Evolutionary conservation across 352 stramenopile genomes (phyloP).

Genomic region (Blastocystis sp.): DNA sequence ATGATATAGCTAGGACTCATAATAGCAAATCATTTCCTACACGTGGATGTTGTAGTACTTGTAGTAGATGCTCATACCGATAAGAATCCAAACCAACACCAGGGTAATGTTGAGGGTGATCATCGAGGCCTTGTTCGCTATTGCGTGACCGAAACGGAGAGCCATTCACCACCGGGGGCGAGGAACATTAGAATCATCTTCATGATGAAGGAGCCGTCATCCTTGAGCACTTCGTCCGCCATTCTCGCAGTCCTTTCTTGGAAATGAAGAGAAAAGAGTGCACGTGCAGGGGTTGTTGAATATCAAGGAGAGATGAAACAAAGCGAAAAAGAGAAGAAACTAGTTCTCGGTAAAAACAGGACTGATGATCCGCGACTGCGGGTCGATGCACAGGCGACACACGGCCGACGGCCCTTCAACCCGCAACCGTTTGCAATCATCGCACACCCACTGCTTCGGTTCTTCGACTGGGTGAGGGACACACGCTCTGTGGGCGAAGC

Average conservation of each 20-base stretch:
- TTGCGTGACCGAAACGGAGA: background rate
- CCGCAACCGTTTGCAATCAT: background rate
- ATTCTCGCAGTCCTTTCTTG: background rate
- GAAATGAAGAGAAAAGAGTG: conserved; percentile 31
- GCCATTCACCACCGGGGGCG: conserved; percentile 4
- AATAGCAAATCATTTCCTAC: background rate
- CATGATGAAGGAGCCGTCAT: conserved; percentile 29
- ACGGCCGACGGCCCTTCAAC: background rate
- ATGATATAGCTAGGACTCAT: conserved; percentile 26
- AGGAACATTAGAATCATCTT: conserved; percentile 41
- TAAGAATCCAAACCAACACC: conserved; percentile 50
- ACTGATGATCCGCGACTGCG: background rate
- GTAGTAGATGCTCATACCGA: conserved; percentile 51
- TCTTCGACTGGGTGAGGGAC: background rate
- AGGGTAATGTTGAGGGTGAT: conserved; percentile 44
- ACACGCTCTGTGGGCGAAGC: background rate
- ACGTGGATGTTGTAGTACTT: conserved; percentile 64
- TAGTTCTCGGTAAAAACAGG: background rate
- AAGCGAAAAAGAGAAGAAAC: background rate
- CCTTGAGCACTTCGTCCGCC: conserved; percentile 10
- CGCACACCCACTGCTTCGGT: background rate
- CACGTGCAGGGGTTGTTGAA: background rate
- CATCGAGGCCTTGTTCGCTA: conserved; percentile 51
- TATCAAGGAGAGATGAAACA: conserved; percentile 27
- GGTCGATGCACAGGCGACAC: background rate